These are phyloP conservation scores for Malbranchea cinnamomea DNA, from an alignment of 2,329 filamentous ascomycete species.

Conservation along the genomic window DNA sequence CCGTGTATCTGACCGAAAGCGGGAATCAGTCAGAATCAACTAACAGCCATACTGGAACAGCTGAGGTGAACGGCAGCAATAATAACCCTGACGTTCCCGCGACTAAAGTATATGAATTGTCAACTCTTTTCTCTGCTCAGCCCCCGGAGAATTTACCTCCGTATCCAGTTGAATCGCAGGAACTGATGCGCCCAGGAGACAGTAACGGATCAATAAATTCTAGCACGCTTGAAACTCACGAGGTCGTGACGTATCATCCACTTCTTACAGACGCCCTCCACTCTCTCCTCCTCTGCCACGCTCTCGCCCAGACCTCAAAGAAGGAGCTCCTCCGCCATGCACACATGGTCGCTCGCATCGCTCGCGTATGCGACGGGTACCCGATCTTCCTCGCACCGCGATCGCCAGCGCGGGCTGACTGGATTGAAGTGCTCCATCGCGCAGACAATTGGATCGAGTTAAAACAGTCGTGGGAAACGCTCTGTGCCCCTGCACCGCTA, in stretches of 20 bases:
- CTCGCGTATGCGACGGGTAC: slow-evolving; percentile 61
- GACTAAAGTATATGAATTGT: slow-evolving; percentile 39
- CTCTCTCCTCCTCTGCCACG: slow-evolving; percentile 61
- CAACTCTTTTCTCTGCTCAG: slow-evolving; percentile 54
- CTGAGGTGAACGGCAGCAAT: slow-evolving; percentile 10
- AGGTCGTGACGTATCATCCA: slow-evolving; percentile 66
- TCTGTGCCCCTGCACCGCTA: slow-evolving; percentile 49
- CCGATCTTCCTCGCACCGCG: slow-evolving; percentile 63
- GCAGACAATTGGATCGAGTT: slow-evolving; percentile 57
- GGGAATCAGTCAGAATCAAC: slow-evolving; percentile 15
- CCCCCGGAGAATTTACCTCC: slow-evolving; percentile 52
- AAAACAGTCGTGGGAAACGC: slow-evolving; percentile 49
- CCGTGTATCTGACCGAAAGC: slow-evolving; percentile 12
- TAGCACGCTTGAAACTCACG: slow-evolving; percentile 36
- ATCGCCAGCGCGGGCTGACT: slow-evolving; percentile 60
- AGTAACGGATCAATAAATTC: slow-evolving; percentile 17
- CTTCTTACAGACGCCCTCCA: slow-evolving; percentile 66
- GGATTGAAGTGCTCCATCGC: slow-evolving; percentile 58
- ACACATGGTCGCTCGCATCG: slow-evolving; percentile 63
- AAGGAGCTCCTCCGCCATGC: slow-evolving; percentile 68
- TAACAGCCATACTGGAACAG: background rate
- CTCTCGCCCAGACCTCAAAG: slow-evolving; percentile 61
- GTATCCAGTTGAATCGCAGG: slow-evolving; percentile 39
- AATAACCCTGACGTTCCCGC: slow-evolving; percentile 22
- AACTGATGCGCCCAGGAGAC: slow-evolving; percentile 18